Evolutionary conservation across 768 basidiomycete species (phyloP), one percentile per base, ranked within the genome.

Genomic region (Ramaria sp.): DNA sequence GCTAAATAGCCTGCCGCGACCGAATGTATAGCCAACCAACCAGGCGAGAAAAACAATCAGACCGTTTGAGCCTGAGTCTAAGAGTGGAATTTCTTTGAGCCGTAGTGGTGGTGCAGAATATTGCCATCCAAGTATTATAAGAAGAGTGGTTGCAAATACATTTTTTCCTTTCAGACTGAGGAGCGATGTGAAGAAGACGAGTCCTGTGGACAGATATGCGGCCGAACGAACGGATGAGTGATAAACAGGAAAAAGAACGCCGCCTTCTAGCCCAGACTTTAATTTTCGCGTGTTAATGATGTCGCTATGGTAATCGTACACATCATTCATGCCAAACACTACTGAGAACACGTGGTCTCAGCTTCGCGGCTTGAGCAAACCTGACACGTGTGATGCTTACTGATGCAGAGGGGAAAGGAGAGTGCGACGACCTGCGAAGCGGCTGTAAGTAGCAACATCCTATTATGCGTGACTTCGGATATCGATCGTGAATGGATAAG

Each of bases 321-420:
- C 60, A 50, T 62, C 61, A 33, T 62, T 62, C 46, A 62, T 54
- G 17, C 61, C 61, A 56, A 62, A 62, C 10, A 62, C 61, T 49
- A 62, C 61, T 62, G 41, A 13, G 20, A 52, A 49, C 7, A 15
- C 31, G 19, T 12, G 46, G 2, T 19, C 33, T 17, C 19, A 39
- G 42, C 13, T 39, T 58, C 39, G 19, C 7, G 38, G 37, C 49
- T 27, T 17, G 15, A 20, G 10, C 12, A 45, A 3, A 4, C 43
- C 7, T 31, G 10, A 56, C 20, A 19, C 3, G 12, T 17, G 34
- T 10, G 37, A 43, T 30, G 48, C 59, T 58, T 42, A 62, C 61
- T 54, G 31, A 60, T 58, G 47, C 61, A 62, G 27, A 62, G 31
- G 13, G 61, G 61, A 15, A 60, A 48, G 15, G 60, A 58, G 9